Evolutionary conservation across 106 monocot genomes (phyloP).

Genomic region (Acorus calamus): DNA sequence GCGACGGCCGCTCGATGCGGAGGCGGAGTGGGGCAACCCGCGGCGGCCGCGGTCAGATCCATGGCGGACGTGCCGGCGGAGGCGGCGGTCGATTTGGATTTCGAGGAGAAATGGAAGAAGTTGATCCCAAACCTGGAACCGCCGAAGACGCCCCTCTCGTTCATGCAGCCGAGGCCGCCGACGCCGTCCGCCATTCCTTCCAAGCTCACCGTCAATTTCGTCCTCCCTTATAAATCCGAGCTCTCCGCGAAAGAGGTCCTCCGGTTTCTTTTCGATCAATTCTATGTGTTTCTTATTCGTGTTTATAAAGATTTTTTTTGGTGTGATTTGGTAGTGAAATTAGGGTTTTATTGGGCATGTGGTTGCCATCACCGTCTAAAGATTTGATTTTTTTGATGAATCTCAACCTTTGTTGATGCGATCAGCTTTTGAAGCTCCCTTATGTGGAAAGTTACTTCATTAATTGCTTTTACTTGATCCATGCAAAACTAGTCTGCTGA

Average conservation of each 20-base stretch:
- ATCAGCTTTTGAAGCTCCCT: too few relatives aligned
- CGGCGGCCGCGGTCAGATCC: conserved; percentile 2
- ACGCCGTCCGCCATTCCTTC: conserved; percentile 64
- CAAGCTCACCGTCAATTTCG: conserved; percentile 94
- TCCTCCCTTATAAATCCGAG: conserved; percentile 89
- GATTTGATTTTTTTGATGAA: too few relatives aligned
- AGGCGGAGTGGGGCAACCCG: conserved; percentile 1
- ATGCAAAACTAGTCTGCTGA: too few relatives aligned
- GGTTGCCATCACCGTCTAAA: too few relatives aligned
- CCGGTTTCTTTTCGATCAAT: too few relatives aligned
- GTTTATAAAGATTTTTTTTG: too few relatives aligned
- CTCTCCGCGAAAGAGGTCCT: conserved; percentile 79
- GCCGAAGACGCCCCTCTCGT: conserved; percentile 70
- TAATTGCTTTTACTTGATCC: too few relatives aligned
- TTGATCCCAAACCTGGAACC: conserved; percentile 83
- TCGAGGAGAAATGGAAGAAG: conserved; percentile 85
- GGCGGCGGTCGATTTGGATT: conserved; percentile 28
- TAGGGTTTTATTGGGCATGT: too few relatives aligned
- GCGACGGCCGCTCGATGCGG: neutral
- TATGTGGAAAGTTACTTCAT: too few relatives aligned
- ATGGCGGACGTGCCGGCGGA: conserved; percentile 33
- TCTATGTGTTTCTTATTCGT: too few relatives aligned
- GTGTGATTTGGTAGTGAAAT: too few relatives aligned
- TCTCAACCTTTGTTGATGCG: too few relatives aligned
- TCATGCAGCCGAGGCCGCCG: conserved; percentile 83